phyloP scores from a whole-genome alignment of 1,284 basidiomycete genomes.

The Hemileia vastatrix region DNA sequence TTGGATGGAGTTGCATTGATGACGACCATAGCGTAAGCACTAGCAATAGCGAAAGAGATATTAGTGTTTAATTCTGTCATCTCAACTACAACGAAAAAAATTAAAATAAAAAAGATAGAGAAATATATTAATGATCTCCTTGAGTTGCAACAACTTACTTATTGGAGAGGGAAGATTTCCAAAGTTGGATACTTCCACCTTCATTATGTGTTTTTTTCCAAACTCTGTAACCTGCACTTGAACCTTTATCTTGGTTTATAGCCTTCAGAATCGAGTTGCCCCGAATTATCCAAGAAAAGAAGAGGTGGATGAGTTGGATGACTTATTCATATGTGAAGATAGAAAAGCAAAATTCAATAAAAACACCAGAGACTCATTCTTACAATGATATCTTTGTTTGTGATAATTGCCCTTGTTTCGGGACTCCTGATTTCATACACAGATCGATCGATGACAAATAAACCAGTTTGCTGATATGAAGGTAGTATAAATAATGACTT shows the following conservation, averaged over 20 bases:
- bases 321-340: no score
- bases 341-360: neutral
- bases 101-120: neutral
- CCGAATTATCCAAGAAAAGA: no score
- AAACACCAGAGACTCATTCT: neutral
- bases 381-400: slow-evolving; percentile 19
- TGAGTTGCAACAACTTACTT: no score
- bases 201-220: slow-evolving; percentile 5
- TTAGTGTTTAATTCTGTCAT: neutral
- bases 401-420: slow-evolving; percentile 21
- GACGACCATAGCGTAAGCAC: slow-evolving; percentile 9
- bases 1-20: slow-evolving; percentile 7
- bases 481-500: no score
- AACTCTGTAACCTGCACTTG: slow-evolving; percentile 11
- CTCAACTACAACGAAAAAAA: neutral
- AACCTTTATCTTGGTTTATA: slow-evolving; percentile 10
- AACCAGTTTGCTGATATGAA: no score
- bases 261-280: neutral
- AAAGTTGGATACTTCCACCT: slow-evolving; percentile 16
- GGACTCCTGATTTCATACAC: slow-evolving; percentile 28
- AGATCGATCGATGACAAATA: no score
- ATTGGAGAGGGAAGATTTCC: slow-evolving; percentile 14
- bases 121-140: no score
- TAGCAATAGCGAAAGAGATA: no score
- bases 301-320: no score